Conservation (phyloP, 441 rosid species). For the Corymbia calophylla region DNA sequence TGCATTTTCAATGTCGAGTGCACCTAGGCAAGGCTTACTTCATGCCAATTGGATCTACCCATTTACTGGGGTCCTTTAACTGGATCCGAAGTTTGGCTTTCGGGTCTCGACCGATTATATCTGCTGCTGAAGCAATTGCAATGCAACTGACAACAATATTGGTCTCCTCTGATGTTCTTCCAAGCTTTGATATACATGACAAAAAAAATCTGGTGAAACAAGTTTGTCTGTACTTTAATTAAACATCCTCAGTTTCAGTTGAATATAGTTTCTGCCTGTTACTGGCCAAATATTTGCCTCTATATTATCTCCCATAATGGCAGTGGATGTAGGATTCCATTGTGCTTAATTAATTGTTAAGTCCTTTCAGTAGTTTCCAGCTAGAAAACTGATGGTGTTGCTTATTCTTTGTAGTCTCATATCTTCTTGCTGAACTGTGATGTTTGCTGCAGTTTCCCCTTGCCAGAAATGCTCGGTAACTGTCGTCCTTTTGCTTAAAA, state of each 20-base stretch:
- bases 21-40: not conserved
- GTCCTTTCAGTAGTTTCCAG: not conserved
- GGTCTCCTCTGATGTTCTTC: not conserved
- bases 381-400: not conserved
- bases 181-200: not conserved
- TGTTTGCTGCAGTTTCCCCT: conserved; percentile 15
- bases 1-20: not conserved
- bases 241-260: not conserved
- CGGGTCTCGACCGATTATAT: not conserved
- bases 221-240: not conserved
- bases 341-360: not conserved
- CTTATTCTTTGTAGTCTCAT: not conserved
- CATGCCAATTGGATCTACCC: not conserved
- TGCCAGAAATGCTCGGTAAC: conserved; percentile 16
- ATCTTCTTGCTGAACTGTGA: conserved; percentile 19
- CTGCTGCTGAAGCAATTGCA: not conserved
- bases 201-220: not conserved
- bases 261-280: not conserved
- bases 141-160: not conserved
- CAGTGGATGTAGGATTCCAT: not conserved
- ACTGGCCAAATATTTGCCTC: not conserved
- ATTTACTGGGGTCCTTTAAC: not conserved
- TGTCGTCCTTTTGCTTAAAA: not conserved
- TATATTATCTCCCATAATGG: not conserved
- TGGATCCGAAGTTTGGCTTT: not conserved